A percentile compares a stretch with the other conserved stretches of the same genome.
Evolutionary conservation across 116 monocot genomes (phyloP).

Genomic region (Dioscorea cayenensis): DNA sequence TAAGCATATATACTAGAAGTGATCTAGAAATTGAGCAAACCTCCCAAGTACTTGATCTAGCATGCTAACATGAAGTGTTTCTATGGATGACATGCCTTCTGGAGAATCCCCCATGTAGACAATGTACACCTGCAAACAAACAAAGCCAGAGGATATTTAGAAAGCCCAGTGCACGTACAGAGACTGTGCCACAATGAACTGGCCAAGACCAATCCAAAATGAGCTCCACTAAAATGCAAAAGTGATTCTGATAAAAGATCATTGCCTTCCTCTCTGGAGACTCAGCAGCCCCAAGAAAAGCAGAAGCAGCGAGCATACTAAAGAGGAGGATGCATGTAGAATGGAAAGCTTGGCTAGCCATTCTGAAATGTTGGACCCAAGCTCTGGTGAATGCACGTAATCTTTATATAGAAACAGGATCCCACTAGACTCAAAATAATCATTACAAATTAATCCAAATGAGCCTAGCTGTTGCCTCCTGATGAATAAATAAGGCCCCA

Average conservation of each 20-base stretch:
- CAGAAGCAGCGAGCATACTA: background rate
- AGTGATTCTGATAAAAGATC: background rate
- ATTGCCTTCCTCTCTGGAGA: background rate
- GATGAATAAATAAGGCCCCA: too few species aligned
- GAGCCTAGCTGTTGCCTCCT: too few species aligned
- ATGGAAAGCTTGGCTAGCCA: background rate
- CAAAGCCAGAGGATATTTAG: background rate
- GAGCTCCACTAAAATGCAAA: background rate
- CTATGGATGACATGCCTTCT: background rate
- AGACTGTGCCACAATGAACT: background rate
- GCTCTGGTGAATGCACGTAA: too few species aligned
- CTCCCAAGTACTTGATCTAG: background rate
- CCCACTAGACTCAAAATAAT: too few species aligned
- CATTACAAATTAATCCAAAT: too few species aligned
- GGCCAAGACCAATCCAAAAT: background rate
- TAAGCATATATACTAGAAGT: background rate
- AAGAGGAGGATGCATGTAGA: background rate
- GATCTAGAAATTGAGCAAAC: background rate
- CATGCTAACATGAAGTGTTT: background rate
- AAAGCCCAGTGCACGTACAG: background rate
- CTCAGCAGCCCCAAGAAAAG: background rate
- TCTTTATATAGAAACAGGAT: too few species aligned
- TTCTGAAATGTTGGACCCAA: background rate
- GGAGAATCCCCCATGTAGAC: background rate
- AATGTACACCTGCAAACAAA: background rate